These are phyloP conservation scores for Candida glucosophila DNA, from an alignment of 1,139 yeast genomes.

Conservation along the genomic window DNA sequence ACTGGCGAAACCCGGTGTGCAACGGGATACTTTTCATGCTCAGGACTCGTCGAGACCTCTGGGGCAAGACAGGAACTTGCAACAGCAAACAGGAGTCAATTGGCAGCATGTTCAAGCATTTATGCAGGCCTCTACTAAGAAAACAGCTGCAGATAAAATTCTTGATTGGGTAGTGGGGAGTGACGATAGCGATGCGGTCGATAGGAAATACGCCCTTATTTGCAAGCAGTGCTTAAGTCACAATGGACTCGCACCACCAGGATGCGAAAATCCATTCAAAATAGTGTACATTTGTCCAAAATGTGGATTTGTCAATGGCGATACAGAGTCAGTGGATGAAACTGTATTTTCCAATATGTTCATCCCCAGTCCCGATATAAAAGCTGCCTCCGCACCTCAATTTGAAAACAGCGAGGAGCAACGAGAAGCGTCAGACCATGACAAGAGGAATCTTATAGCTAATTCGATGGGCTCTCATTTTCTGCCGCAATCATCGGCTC, in stretches of 20 bases:
- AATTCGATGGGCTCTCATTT: too few relatives aligned
- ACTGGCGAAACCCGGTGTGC: constrained; percentile 1
- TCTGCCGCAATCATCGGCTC: too few relatives aligned
- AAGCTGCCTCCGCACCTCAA: too few relatives aligned
- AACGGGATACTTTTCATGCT: neutral
- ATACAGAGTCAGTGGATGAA: constrained; percentile 5
- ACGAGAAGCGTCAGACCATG: too few relatives aligned
- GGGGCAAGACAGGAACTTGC: neutral
- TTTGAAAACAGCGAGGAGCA: too few relatives aligned
- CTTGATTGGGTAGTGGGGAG: constrained; percentile 59
- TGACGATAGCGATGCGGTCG: constrained; percentile 56
- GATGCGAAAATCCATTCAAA: constrained; percentile 40
- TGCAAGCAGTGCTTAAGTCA: constrained; percentile 59
- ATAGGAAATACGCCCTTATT: constrained; percentile 63
- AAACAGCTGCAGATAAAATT: constrained; percentile 22
- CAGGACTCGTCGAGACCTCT: neutral
- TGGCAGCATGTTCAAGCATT: constrained; percentile 15
- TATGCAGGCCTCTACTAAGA: neutral
- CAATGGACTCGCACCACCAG: constrained; percentile 81
- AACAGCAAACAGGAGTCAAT: constrained; percentile 5
- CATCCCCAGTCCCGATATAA: too few relatives aligned
- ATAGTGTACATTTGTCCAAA: constrained; percentile 64
- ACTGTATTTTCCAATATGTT: too few relatives aligned
- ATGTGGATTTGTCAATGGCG: constrained; percentile 58
- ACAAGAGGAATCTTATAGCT: too few relatives aligned